Percentiles rank a stretch among this genome's conserved stretches.
Evolutionary conservation across 805 yeast genomes (phyloP).

Genomic region (Yamadazyma kitorensis): DNA sequence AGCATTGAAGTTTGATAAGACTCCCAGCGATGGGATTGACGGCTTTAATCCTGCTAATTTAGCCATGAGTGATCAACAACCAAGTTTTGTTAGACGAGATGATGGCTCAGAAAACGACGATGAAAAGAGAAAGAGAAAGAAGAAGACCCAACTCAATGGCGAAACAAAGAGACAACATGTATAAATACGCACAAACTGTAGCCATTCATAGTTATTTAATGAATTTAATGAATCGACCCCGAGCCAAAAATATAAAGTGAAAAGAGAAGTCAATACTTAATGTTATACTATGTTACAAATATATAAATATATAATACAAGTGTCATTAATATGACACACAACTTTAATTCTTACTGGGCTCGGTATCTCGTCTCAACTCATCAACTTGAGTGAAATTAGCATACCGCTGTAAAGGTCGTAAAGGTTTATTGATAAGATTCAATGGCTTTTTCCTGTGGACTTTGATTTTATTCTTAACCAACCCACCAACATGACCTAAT

Average conservation of each 20-base stretch:
- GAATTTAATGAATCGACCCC: too few species aligned
- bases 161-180: slow-evolving; percentile 38
- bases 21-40: slow-evolving; percentile 68
- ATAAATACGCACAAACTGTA: too few species aligned
- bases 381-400: slow-evolving; percentile 20
- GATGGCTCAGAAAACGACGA: slow-evolving; percentile 39
- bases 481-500: slow-evolving; percentile 33
- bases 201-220: too few species aligned
- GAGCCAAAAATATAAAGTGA: too few species aligned
- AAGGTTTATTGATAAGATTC: slow-evolving; percentile 15
- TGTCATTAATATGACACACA: too few species aligned
- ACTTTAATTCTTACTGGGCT: too few species aligned
- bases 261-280: too few species aligned
- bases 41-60: slow-evolving; percentile 70
- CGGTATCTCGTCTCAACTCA: slow-evolving; percentile 17
- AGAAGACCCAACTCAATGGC: slow-evolving; percentile 35
- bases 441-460: slow-evolving; percentile 9
- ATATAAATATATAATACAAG: too few species aligned
- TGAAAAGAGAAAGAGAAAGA: slow-evolving; percentile 32
- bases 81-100: slow-evolving; percentile 36
- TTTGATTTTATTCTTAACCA: slow-evolving; percentile 32
- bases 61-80: slow-evolving; percentile 54
- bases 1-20: slow-evolving; percentile 60
- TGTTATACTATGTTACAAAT: too few species aligned
- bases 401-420: slow-evolving; percentile 22